Conservation (phyloP, 2,329 filamentous ascomycete species). For the Aaosphaeria arxii region DNA sequence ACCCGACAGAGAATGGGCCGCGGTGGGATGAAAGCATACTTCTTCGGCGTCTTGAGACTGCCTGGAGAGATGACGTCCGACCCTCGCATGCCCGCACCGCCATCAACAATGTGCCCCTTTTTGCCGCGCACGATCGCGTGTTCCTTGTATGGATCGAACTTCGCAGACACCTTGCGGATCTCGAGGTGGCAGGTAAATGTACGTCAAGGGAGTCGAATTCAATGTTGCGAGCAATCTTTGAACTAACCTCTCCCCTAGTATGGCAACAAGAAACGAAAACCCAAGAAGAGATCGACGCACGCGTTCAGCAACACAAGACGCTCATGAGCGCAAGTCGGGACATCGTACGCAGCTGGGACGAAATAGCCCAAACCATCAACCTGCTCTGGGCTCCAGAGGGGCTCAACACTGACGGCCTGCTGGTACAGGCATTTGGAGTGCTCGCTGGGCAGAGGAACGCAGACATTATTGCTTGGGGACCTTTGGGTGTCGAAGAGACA, state of each 20-base stretch:
- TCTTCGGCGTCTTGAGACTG: constrained; percentile 26
- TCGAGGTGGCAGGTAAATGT: constrained; percentile 31
- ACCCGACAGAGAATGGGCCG: constrained; percentile 17
- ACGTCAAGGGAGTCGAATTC: constrained; percentile 8
- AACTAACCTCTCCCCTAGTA: constrained; percentile 12
- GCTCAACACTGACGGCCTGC: constrained; percentile 21
- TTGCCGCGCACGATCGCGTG: constrained; percentile 31
- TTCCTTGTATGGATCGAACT: constrained; percentile 36
- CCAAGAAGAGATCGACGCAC: constrained; percentile 26
- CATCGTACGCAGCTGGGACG: constrained; percentile 28
- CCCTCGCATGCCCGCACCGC: constrained; percentile 20
- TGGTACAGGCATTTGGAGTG: constrained; percentile 30
- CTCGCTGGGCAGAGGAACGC: constrained; percentile 16
- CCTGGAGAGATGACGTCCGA: constrained; percentile 29
- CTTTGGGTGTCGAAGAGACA: constrained; percentile 25
- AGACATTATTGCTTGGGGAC: constrained; percentile 21
- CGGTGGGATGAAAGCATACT: constrained; percentile 26
- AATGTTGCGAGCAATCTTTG: background rate
- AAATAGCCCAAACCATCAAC: constrained; percentile 20
- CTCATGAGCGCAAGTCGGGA: constrained; percentile 32
- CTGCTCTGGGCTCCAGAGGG: constrained; percentile 12
- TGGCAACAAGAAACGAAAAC: constrained; percentile 28
- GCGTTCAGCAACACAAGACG: constrained; percentile 30
- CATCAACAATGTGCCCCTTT: constrained; percentile 23
- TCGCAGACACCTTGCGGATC: constrained; percentile 30